Evolutionary conservation across 768 basidiomycete genomes (phyloP).

Genomic region (Leccinum ochraceum): DNA sequence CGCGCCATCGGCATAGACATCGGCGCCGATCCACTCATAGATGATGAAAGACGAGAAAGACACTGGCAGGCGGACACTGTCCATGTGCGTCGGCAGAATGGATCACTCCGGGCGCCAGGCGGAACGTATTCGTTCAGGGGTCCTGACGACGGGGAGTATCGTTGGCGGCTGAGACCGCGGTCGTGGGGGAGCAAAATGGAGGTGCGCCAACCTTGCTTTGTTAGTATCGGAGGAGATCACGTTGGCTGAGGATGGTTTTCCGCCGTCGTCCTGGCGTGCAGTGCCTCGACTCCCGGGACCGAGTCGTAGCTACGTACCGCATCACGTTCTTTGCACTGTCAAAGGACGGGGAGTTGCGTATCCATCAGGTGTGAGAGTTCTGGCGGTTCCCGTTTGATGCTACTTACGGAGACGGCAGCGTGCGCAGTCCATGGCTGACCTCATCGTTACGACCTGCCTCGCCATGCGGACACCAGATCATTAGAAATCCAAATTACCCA

Average conservation of each 20-base stretch:
- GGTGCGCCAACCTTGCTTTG: constrained; percentile 10
- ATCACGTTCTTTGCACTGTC: constrained; percentile 30
- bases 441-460: constrained; percentile 34
- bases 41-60: neutral
- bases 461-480: constrained; percentile 34
- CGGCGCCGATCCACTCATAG: neutral
- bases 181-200: constrained; percentile 19
- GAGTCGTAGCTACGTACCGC: constrained; percentile 34
- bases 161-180: constrained; percentile 23
- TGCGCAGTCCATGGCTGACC: constrained; percentile 28
- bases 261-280: constrained; percentile 2
- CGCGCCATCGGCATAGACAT: neutral
- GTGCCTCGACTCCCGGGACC: constrained; percentile 26
- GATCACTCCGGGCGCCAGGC: neutral
- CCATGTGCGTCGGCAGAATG: constrained; percentile 13
- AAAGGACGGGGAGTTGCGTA: constrained; percentile 34
- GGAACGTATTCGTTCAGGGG: constrained; percentile 25
- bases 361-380: constrained; percentile 28
- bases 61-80: constrained; percentile 1
- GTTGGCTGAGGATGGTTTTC: no score
- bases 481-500: constrained; percentile 6
- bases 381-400: neutral
- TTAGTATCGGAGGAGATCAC: neutral
- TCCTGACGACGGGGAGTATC: constrained; percentile 25
- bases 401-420: constrained; percentile 17